phyloP scores from a whole-genome alignment of 495 filamentous ascomycete genomes.

The Xylaria venustula region DNA sequence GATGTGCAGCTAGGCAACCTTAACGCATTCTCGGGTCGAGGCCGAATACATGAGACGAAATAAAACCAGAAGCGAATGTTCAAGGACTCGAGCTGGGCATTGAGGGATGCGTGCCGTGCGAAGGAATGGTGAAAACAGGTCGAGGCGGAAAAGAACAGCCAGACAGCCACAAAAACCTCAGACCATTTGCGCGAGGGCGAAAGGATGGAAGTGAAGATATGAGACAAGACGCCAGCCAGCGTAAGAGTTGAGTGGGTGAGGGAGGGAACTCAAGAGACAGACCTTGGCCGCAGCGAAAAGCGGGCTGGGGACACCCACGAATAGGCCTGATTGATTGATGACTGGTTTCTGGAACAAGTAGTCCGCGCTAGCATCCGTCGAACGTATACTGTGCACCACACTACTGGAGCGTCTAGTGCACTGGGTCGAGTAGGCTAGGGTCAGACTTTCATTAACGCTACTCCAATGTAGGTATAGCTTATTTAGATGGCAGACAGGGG shows the following conservation, averaged over 20 bases:
- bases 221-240: not conserved
- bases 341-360: slow-evolving; percentile 16
- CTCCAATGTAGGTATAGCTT: too few relatives aligned
- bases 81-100: not conserved
- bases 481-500: too few relatives aligned
- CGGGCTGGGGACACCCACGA: slow-evolving; percentile 9
- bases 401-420: too few relatives aligned
- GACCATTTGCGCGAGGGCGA: slow-evolving; percentile 8
- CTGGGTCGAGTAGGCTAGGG: too few relatives aligned
- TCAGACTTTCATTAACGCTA: too few relatives aligned
- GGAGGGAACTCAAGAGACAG: not conserved
- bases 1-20: slow-evolving; percentile 10
- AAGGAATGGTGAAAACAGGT: not conserved
- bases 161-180: slow-evolving; percentile 6
- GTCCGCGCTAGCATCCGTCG: not conserved
- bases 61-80: not conserved
- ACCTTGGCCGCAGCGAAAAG: slow-evolving; percentile 6
- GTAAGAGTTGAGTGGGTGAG: not conserved
- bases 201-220: slow-evolving; percentile 1
- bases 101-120: not conserved
- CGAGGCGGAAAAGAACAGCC: not conserved
- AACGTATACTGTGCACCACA: not conserved
- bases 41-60: not conserved
- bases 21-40: slow-evolving; percentile 8
- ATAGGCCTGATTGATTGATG: slow-evolving; percentile 9